phyloP scores from a whole-genome alignment of 1,284 basidiomycete genomes.

The Sanghuangporus weigelae region DNA sequence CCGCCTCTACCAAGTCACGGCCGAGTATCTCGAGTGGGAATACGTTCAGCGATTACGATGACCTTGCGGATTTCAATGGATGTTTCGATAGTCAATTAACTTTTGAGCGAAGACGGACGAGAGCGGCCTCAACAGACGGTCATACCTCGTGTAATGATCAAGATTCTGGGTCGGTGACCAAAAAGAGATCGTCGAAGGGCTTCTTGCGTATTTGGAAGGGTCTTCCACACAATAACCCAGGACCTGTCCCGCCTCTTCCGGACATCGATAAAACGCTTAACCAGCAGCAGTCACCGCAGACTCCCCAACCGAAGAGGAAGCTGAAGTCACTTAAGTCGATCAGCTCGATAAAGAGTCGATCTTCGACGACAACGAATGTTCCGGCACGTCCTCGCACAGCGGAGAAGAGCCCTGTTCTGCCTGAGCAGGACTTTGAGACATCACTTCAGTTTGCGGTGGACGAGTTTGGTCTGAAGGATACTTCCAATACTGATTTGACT shows the following conservation, averaged over 20 bases:
- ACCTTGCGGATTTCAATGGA: conserved; percentile 77
- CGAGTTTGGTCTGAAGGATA: not conserved
- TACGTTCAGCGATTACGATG: conserved; percentile 79
- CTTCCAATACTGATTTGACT: not conserved
- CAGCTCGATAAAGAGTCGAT: conserved; percentile 64
- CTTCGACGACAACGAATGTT: conserved; percentile 27
- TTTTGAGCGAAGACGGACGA: conserved; percentile 40
- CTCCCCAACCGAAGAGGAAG: conserved; percentile 39
- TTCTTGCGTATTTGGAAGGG: conserved; percentile 41
- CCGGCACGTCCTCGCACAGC: conserved; percentile 1
- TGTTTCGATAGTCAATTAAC: conserved; percentile 77
- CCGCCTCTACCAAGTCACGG: not conserved
- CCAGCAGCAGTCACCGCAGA: conserved; percentile 27
- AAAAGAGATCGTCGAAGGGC: conserved; percentile 58
- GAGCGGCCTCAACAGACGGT: conserved; percentile 26
- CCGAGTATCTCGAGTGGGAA: conserved; percentile 54
- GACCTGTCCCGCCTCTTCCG: conserved; percentile 9
- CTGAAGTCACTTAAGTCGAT: conserved; percentile 74
- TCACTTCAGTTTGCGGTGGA: conserved; percentile 7
- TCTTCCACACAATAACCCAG: conserved; percentile 5
- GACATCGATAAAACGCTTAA: conserved; percentile 9
- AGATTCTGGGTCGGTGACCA: conserved; percentile 26
- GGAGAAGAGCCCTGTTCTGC: conserved; percentile 37
- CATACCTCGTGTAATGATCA: conserved; percentile 30
- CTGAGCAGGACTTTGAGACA: conserved; percentile 31